Conservation (phyloP, 1,284 basidiomycete species). For the Trichosporon ovoides region DNA sequence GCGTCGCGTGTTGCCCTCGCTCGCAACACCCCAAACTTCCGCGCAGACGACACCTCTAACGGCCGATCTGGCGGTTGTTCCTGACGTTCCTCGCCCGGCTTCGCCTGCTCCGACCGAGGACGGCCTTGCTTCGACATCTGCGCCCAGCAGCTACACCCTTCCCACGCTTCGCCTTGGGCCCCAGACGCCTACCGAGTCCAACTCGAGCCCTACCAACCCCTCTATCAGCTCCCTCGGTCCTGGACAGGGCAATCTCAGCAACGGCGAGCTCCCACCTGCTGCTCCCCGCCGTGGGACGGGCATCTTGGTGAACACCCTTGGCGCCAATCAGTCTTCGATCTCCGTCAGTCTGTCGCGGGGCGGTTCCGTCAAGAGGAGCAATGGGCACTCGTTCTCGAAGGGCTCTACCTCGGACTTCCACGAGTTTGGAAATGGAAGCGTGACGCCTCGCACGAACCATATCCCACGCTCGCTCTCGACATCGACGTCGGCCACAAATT, state of each 20-base stretch:
- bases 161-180: slow-evolving; percentile 20
- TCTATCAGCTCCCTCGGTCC: slow-evolving; percentile 3
- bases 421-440: neutral
- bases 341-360: slow-evolving; percentile 2
- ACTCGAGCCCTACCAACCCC: slow-evolving; percentile 15
- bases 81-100: neutral
- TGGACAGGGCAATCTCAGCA: slow-evolving; percentile 9
- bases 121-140: neutral
- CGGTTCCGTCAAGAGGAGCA: slow-evolving; percentile 8
- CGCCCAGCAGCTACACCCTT: slow-evolving; percentile 12
- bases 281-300: slow-evolving; percentile 6
- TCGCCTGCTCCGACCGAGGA: neutral
- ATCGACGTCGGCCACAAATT: neutral
- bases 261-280: slow-evolving; percentile 8
- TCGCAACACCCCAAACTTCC: slow-evolving; percentile 7
- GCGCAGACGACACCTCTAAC: slow-evolving; percentile 8
- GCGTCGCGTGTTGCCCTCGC: slow-evolving; percentile 5
- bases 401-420: neutral
- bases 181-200: slow-evolving; percentile 3
- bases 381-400: slow-evolving; percentile 8
- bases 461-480: neutral
- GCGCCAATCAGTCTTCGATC: slow-evolving; percentile 3
- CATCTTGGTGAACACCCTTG: slow-evolving; percentile 10
- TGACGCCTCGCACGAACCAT: neutral
- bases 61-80: neutral